Evolutionary conservation across 169 alveolate genomes (phyloP).

Genomic region (Plasmodium knowlesi): DNA sequence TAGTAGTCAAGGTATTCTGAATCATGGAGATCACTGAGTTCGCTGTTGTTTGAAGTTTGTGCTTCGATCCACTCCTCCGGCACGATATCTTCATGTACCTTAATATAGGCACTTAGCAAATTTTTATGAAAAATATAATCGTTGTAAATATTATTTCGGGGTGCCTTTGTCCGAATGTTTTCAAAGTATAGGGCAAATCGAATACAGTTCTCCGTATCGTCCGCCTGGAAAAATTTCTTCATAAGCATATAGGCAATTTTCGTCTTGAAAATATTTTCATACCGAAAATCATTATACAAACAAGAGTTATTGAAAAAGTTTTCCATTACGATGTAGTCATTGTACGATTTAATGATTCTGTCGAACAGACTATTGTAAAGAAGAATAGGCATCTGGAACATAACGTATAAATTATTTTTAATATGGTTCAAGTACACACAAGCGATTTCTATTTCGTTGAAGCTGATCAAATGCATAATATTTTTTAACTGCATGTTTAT

Average conservation of each 20-base stretch:
- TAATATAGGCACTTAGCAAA: slow-evolving; percentile 24
- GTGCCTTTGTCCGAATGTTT: slow-evolving; percentile 18
- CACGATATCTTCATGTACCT: slow-evolving; percentile 53
- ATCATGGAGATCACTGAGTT: slow-evolving; percentile 33
- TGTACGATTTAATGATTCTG: slow-evolving; percentile 1
- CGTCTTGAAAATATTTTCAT: slow-evolving; percentile 60
- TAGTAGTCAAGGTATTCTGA: slow-evolving; percentile 67
- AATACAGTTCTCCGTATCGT: slow-evolving; percentile 44
- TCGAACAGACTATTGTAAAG: slow-evolving; percentile 32
- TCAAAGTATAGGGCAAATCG: slow-evolving; percentile 63
- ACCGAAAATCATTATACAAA: slow-evolving; percentile 38
- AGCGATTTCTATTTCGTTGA: slow-evolving; percentile 68
- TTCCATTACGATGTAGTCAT: slow-evolving; percentile 36
- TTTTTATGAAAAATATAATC: slow-evolving; percentile 72
- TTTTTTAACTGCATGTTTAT: slow-evolving; percentile 62
- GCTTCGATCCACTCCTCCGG: slow-evolving; percentile 58
- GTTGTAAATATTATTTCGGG: slow-evolving; percentile 52
- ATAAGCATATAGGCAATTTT: slow-evolving; percentile 55
- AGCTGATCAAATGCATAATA: slow-evolving; percentile 29
- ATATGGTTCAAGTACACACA: slow-evolving; percentile 44
- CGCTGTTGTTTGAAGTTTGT: slow-evolving; percentile 6
- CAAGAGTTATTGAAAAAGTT: slow-evolving; percentile 32
- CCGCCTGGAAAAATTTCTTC: slow-evolving; percentile 19
- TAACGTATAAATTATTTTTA: slow-evolving; percentile 61
- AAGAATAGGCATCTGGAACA: slow-evolving; percentile 66